phyloP scores from a whole-genome alignment of 768 basidiomycete species.

The Chalciporus pseudorubinellus region DNA sequence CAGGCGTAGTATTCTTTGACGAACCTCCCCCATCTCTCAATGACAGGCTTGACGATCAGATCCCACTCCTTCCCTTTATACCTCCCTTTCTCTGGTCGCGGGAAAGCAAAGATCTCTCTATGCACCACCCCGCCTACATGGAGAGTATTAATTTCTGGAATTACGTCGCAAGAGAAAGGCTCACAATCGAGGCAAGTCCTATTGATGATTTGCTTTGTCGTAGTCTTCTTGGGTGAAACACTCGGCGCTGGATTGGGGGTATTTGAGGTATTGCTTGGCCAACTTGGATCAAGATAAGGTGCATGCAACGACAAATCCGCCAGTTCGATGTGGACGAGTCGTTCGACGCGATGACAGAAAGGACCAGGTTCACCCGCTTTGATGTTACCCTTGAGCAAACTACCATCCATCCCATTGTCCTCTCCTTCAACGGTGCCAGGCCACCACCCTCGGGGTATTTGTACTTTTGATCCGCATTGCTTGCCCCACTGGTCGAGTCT shows the following conservation, averaged over 20 bases:
- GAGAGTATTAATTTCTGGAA: neutral
- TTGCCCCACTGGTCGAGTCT: constrained; percentile 79
- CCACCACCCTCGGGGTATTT: constrained; percentile 71
- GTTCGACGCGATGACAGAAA: constrained; percentile 73
- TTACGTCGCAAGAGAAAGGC: constrained; percentile 33
- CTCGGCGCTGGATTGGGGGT: constrained; percentile 18
- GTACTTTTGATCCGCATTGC: constrained; percentile 76
- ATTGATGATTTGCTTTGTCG: constrained; percentile 13
- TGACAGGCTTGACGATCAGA: constrained; percentile 65
- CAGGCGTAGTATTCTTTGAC: constrained; percentile 36
- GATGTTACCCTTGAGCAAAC: constrained; percentile 65
- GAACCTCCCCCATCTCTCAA: constrained; percentile 76
- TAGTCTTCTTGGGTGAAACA: constrained; percentile 18
- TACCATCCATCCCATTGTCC: constrained; percentile 35
- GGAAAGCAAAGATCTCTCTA: constrained; percentile 79
- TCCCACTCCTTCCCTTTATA: constrained; percentile 75
- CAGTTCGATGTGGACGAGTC: constrained; percentile 78
- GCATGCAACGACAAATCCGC: constrained; percentile 59
- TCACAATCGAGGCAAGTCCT: constrained; percentile 45
- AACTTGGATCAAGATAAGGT: constrained; percentile 58
- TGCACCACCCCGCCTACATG: constrained; percentile 55
- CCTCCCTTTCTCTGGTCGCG: constrained; percentile 47
- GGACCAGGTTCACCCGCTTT: constrained; percentile 58
- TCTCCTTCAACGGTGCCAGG: constrained; percentile 51
- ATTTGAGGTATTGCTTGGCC: constrained; percentile 37